Conservation (phyloP, 1,139 yeast genomes). For the Yamadazyma dushanensis region DNA sequence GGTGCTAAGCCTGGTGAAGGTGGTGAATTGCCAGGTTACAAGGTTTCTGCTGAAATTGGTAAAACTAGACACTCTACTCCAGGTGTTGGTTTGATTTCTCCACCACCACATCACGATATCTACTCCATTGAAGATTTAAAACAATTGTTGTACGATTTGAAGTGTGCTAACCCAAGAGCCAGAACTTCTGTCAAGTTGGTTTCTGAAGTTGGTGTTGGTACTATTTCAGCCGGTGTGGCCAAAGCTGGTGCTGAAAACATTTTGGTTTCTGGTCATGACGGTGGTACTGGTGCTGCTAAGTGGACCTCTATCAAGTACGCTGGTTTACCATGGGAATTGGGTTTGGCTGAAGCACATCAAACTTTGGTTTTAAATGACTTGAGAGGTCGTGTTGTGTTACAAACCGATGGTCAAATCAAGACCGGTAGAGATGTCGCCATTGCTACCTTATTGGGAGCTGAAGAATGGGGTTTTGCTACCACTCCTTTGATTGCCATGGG, state of each 20-base stretch:
- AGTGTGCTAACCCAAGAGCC: conserved; percentile 96
- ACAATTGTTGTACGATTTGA: conserved; percentile 93
- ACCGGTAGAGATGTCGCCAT: conserved; percentile 96
- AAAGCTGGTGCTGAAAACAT: conserved; percentile 98
- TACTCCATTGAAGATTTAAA: conserved; percentile 97
- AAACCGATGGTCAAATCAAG: conserved; percentile 96
- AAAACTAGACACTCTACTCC: conserved; percentile 96
- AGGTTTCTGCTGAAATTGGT: conserved; percentile 85
- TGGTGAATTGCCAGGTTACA: conserved; percentile 97
- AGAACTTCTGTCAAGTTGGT: conserved; percentile 95
- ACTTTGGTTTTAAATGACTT: conserved; percentile 92
- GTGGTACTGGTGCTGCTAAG: conserved; percentile 99
- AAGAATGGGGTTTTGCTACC: conserved; percentile 98
- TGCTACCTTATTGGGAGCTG: conserved; percentile 96
- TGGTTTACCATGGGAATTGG: conserved; percentile 98
- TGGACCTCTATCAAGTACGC: conserved; percentile 97
- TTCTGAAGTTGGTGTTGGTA: conserved; percentile 98
- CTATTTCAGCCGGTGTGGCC: conserved; percentile 98
- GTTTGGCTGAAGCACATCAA: conserved; percentile 97
- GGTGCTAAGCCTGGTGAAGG: conserved; percentile 99
- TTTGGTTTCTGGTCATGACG: conserved; percentile 95
- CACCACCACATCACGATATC: conserved; percentile 98
- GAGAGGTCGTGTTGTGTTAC: conserved; percentile 92
- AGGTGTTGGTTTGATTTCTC: conserved; percentile 95
- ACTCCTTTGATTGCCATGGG: conserved; percentile 97